Percentiles rank a stretch among this genome's conserved stretches.
phyloP scores from a whole-genome alignment of 1,139 yeast genomes.

The Candida pseudocylindracea region DNA sequence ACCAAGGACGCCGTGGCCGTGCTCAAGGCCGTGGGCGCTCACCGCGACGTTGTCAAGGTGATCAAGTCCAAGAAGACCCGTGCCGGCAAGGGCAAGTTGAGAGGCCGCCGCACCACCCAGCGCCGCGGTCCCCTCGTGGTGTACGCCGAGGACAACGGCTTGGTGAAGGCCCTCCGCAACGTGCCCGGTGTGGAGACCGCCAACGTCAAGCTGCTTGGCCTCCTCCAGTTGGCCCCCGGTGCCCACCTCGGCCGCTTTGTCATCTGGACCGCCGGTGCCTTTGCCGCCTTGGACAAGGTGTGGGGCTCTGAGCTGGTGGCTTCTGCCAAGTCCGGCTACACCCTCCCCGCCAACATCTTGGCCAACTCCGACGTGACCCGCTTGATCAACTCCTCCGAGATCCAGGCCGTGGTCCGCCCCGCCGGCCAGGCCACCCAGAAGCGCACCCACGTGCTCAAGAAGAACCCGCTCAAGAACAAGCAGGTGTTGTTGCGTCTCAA shows the following conservation, averaged over 20 bases:
- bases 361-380: constrained; percentile 92
- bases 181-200: constrained; percentile 99
- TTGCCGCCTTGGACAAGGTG: constrained; percentile 88
- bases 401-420: constrained; percentile 94
- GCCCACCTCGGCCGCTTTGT: constrained; percentile 99
- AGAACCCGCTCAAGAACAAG: constrained; percentile 99
- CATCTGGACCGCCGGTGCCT: constrained; percentile 99
- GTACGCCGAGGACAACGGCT: constrained; percentile 94
- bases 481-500: constrained; percentile 93
- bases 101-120: constrained; percentile 99
- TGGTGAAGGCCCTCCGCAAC: constrained; percentile 98
- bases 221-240: constrained; percentile 99
- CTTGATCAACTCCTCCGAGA: constrained; percentile 97
- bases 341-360: constrained; percentile 86
- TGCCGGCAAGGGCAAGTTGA: constrained; percentile 99
- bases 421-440: constrained; percentile 71
- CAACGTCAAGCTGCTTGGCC: constrained; percentile 79
- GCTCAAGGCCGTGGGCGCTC: constrained; percentile 97
- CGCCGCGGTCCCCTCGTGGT: constrained; percentile 99
- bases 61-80: constrained; percentile 96
- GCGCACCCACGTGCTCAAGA: constrained; percentile 93
- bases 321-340: constrained; percentile 51
- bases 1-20: constrained; percentile 98
- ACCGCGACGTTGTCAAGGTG: constrained; percentile 95
- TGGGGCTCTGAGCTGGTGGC: constrained; percentile 68